Evolutionary conservation across 208 protist genomes (phyloP), one percentile per base, ranked within the genome.

Genomic region (Naegleria fowleri): DNA sequence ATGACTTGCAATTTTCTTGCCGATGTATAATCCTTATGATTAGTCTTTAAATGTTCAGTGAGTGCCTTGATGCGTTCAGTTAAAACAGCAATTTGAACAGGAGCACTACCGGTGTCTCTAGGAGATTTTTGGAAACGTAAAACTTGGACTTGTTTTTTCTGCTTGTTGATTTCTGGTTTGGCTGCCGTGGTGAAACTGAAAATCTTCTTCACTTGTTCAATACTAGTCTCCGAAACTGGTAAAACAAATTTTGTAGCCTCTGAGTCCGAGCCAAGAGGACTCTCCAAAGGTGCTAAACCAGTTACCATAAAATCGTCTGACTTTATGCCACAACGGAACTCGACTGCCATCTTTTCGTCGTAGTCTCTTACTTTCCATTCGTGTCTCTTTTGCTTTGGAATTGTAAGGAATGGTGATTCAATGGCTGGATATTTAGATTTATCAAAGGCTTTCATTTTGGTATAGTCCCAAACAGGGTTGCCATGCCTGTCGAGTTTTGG

Each of bases 401-500:
- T 51, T 0, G 33, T 51, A 5, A 87, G 16, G 22, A 33, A 33
- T 0, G 15, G 15, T 38, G 36, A 40, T 87, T 87, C 83, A 51
- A 87, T 87, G 29, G 83, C 83, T 40, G 83, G 83, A 36, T 87
- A 87, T 51, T 38, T 87, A 33, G 40, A 29, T 51, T 87, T 87
- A 33, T 87, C 40, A 51, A 40, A 87, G 29, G 36, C 40, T 40
- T 22, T 41, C 39, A 41, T 51, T 41, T 87, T 51, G 15, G 83
- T 40, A 29, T 87, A 87, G 22, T 67, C 55, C 55, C 55, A 67
- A 87, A 87, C 83, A 48, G 83, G 83, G 83, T 87, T 87, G 9
- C 40, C 83, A 5, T 87, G 36, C 43, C 41, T 87, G 29, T 87
- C 83, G 9, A 87, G 36, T 87, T 51, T 87, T 5, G 33, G 33